Conservation (phyloP, 164 flowering plant genomes). For the Liquidambar formosana region DNA sequence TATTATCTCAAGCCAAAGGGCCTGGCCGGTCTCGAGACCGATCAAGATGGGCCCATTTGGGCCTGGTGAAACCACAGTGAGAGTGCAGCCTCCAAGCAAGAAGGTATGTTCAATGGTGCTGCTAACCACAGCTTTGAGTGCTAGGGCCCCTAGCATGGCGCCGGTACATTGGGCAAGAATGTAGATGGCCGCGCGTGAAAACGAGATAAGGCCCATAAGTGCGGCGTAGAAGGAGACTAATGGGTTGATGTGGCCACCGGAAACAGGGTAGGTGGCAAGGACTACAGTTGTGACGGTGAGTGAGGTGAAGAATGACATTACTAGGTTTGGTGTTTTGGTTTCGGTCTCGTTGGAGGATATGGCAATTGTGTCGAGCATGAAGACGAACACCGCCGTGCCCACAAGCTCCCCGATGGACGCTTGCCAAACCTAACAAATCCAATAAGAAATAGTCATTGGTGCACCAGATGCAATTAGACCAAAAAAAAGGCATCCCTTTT, state of each 20-base stretch:
- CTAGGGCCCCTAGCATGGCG: conserved; percentile 49
- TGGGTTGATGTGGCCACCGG: conserved; percentile 70
- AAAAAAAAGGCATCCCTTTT: no score
- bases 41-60: conserved; percentile 38
- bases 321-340: conserved; percentile 38
- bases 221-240: conserved; percentile 44
- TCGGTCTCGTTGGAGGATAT: conserved; percentile 46
- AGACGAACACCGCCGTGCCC: conserved; percentile 50
- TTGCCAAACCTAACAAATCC: conserved; percentile 51
- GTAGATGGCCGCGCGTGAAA: conserved; percentile 46
- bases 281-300: conserved; percentile 42
- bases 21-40: conserved; percentile 40
- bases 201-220: conserved; percentile 47
- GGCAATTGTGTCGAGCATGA: conserved; percentile 50
- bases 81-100: conserved; percentile 63
- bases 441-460: no score
- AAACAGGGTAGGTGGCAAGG: conserved; percentile 47
- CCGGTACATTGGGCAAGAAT: conserved; percentile 58
- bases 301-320: conserved; percentile 35
- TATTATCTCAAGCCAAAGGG: conserved; percentile 53
- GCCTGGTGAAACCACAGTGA: conserved; percentile 41
- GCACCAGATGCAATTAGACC: neutral
- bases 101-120: conserved; percentile 29
- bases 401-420: conserved; percentile 56
- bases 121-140: conserved; percentile 48